Evolutionary conservation across 495 filamentous ascomycete genomes (phyloP).

Genomic region (Tuber microsphaerosporum): DNA sequence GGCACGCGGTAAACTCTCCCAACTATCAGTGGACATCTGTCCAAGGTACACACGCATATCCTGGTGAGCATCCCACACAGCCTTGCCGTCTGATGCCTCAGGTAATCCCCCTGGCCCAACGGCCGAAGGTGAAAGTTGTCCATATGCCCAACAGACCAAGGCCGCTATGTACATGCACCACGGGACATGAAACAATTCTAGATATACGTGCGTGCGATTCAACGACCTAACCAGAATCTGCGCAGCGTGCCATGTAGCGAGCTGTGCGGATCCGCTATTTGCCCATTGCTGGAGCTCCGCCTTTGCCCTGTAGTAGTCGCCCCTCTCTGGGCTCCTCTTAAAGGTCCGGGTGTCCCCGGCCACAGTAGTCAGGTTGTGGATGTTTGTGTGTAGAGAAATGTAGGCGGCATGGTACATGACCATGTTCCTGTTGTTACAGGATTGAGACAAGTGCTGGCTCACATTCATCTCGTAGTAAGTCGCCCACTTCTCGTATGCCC

Average conservation of each 20-base stretch:
- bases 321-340: slow-evolving; percentile 24
- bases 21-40: slow-evolving; percentile 39
- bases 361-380: slow-evolving; percentile 33
- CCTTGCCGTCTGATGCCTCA: slow-evolving; percentile 26
- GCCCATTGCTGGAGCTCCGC: slow-evolving; percentile 39
- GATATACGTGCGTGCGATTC: slow-evolving; percentile 27
- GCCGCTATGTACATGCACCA: slow-evolving; percentile 39
- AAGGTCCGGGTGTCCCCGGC: slow-evolving; percentile 36
- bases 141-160: slow-evolving; percentile 41
- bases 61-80: slow-evolving; percentile 38
- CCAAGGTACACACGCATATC: slow-evolving; percentile 37
- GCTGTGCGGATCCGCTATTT: slow-evolving; percentile 24
- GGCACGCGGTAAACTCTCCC: slow-evolving; percentile 35
- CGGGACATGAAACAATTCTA: slow-evolving; percentile 35
- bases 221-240: slow-evolving; percentile 37
- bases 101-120: slow-evolving; percentile 18
- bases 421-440: slow-evolving; percentile 38
- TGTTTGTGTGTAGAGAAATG: slow-evolving; percentile 40
- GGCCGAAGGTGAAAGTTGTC: slow-evolving; percentile 30
- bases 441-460: slow-evolving; percentile 35
- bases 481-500: slow-evolving; percentile 39
- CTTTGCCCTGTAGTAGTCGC: slow-evolving; percentile 38
- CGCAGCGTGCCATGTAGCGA: slow-evolving; percentile 41
- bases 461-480: slow-evolving; percentile 39
- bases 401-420: slow-evolving; percentile 42